These are phyloP conservation scores for Penstemon newberryi DNA, from an alignment of 257 asterid genomes.

Conservation along the genomic window DNA sequence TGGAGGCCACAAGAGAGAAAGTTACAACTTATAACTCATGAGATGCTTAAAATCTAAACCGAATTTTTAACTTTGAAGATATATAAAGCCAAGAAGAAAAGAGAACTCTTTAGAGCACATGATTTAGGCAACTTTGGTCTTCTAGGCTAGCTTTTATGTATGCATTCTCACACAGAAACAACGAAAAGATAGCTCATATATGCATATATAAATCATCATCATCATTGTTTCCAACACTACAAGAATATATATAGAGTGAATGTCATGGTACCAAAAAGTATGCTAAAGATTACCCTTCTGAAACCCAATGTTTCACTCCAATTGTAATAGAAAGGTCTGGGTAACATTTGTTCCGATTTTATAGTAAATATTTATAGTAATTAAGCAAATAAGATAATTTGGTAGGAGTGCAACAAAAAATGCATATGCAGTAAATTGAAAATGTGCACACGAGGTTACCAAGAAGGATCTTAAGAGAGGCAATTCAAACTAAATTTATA, in stretches of 20 bases:
- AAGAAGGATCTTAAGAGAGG: too few species aligned
- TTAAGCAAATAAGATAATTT: background rate
- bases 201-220: background rate
- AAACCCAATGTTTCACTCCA: background rate
- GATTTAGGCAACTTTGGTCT: background rate
- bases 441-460: too few species aligned
- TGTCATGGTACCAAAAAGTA: background rate
- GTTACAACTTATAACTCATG: background rate
- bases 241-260: background rate
- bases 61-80: background rate
- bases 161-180: background rate
- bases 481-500: too few species aligned
- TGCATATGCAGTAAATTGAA: background rate
- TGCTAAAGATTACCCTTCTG: background rate
- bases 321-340: background rate
- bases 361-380: background rate
- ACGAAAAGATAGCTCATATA: background rate
- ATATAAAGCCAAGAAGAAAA: too few species aligned
- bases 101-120: background rate
- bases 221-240: background rate
- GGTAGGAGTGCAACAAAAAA: background rate
- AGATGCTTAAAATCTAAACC: background rate
- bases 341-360: background rate
- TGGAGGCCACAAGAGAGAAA: background rate
- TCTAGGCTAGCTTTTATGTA: background rate